Evolutionary conservation across 805 yeast species (phyloP), one percentile per base, ranked within the genome.

Genomic region (Wickerhamomyces sydowiorum): DNA sequence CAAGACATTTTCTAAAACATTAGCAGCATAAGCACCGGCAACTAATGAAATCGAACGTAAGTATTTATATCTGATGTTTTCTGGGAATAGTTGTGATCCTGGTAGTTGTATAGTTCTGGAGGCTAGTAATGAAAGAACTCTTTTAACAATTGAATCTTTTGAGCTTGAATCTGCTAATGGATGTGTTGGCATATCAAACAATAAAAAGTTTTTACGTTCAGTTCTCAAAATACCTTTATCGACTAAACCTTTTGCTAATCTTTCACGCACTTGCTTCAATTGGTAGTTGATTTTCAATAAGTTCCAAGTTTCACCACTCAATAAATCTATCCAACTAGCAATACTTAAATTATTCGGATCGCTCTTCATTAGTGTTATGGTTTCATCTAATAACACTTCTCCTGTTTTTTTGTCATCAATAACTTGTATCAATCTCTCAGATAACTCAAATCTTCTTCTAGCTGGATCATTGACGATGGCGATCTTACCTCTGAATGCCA

Each of bases 111-210:
- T 74, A 40, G 83, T 85, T 65, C 96, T 80, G 28, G 82, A 70
- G 7, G 87, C 79, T 52, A 93, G 70, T 38, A 88, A 60, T 36
- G 75, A 73, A 47, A 89, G 67, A 22, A 88, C 78, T 54, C 97
- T 76, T 45, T 79, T 73, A 43, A 81, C 80, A 43, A 93, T 75
- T 42, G 81, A 80, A 51, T 87, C 95, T 65, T 93, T 93, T 38
- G 95, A 81, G 49, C 79, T 69, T 35, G 83, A 75, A 63, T 93
- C 99, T 25, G 90, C 83, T 13, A 93, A 78, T 7, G 99, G 99
- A 64, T 95, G 99, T 8, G 99, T 93, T 24, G 99, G 96, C 97
- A 93, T 93, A 64, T 93, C 99, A 55, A 93, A 93, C 41, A 93
- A 69, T 56, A 93, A 79, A 61, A 93, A 93, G 67, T 88, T 93